Base-by-base conservation (phyloP, 345 rosid species). In the Dovyalis caffra region DNA sequence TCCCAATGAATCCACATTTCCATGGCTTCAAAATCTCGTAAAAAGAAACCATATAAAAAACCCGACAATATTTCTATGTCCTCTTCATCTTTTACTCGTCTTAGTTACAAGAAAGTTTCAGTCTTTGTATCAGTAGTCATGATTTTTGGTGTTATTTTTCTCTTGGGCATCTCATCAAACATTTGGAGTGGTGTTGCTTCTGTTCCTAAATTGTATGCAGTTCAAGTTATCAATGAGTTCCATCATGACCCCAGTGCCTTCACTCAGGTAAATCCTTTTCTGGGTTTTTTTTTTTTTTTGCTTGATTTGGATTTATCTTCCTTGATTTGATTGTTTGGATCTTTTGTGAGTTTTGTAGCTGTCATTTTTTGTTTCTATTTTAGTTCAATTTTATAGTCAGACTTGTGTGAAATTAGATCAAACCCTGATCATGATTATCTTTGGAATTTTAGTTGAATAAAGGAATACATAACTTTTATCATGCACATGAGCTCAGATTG, bases 1-100 rank as follows among this genome's bases (percentile, higher is more conserved):
- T 47, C 62, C 53, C 10, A 25, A 66, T 69, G 73, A 61, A 64
- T 31, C 29, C 72, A 35, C 63, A 28, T 28, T 28, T 47, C 56
- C 34, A 86, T 87, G 91, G 87, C 83, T 32, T 28, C 65, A 75
- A 85, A 80, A 84, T 82, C 81, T 20, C 56, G 34, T 25, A 82
- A 82, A 73, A 85, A 72, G 78, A 90, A 74, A 43, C 47, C 47
- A 43, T 43, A 43, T 43, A 43, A 43, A 43, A 43, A 43, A 76
- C 73, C 49, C 62, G 71, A 51, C 66, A 84, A 33, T 26, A 35
- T 14, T 23, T 4, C 62, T 10, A 85, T 82, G 92, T 73, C 80
- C 5, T 76, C 81, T 40, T 20, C 80, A 33, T 76, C 71, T 38
- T 67, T 61, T 32, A 60, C 82, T 63, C 65, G 71, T 64, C 83